Base-by-base conservation (phyloP, 1,284 basidiomycete species). In the Leccinum insolens region DNA sequence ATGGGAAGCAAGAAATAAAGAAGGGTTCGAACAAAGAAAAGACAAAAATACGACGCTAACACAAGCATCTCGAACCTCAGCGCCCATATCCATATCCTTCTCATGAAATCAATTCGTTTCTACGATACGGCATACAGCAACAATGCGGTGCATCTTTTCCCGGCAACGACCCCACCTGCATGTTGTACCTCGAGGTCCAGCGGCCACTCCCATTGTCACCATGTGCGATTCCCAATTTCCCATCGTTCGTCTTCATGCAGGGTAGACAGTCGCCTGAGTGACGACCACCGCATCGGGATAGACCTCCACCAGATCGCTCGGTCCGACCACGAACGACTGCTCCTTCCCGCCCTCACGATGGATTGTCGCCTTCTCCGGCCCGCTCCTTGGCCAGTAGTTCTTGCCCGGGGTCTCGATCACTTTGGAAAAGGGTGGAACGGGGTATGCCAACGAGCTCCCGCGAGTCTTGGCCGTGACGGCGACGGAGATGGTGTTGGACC, bases 381-480 rank as follows among this genome's bases (percentile, higher is more conserved):
- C 61, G 4, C 39, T 63, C 46, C 62, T 63, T 14, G 62, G 44
- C 62, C 62, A 63, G 46, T 52, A 55, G 8, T 63, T 63, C 62
- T 63, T 63, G n/a, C n/a, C 46, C 4, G 44, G 44, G 12, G 28
- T 52, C 46, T 63, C 62, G 8, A 55, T 49, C 62, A 22, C 46
- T 63, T 52, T 55, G 9, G 62, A 52, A 6, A 25, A 34, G 5
- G 62, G 62, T 4, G 49, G 49, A 7, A 63, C 62, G 20, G 31
- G n/a, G 34, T 55, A 63, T 17, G 46, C 31, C 15, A 58, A 11
- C 11, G 62, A 63, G 9, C 49, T 63, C 34, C 62, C 62, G n/a
- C 62, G 31, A 4, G 9, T 57, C 41, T 34, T 57, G 20, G 46
- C 49, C 20, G 62, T 22, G 15, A 63, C 31, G 28, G 49, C 31